Base-by-base conservation (phyloP, 352 stramenopile genomes). In the Pythium periplocum region DNA sequence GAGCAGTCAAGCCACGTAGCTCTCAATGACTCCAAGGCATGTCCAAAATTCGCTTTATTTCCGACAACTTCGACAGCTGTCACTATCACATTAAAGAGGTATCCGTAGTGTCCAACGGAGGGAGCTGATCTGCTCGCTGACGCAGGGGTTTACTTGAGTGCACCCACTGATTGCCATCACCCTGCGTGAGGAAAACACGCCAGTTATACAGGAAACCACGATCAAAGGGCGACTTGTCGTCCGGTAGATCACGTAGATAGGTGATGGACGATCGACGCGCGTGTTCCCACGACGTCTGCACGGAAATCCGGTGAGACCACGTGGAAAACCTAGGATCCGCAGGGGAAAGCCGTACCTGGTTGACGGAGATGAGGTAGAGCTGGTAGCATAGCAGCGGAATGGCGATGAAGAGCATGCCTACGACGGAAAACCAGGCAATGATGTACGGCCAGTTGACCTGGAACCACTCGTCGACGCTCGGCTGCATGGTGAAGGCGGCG, bases 201-300 rank as follows among this genome's bases (percentile, higher is more conserved):
- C 73, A 90, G 51, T 92, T 92, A n/a, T 48, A 59, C 4, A 87
- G 17, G 1, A 69, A 51, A 2, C 82, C 82, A 11, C 66, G 73
- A 53, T 86, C 67, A 50, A 92, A 92, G 12, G 82, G 82, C 10
- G 78, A 89, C 1, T 59, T 56, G 35, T 79, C 80, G 44, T 75
- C 67, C 6, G 71, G 77, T 2, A 90, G 58, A 32, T 78, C 63
- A 12, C 78, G 68, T 12, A 92, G 61, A 49, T 92, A 92, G 37
- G 82, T 90, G 71, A 92, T 92, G 32, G 71, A 68, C 4, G 55
- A 62, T n/a, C 73, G 71, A 6, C 79, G 80, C 33, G 71, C 73
- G 49, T 90, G 75, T 44, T 92, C 82, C 82, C 82, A 92, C 1
- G 82, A 90, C 4, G 82, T 90, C 77, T 75, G 52, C 30, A 30